Percentiles rank a stretch among this genome's conserved stretches.
Evolutionary conservation across 2,329 filamentous ascomycete genomes (phyloP).

Genomic region (Epicoccum sorghinum): DNA sequence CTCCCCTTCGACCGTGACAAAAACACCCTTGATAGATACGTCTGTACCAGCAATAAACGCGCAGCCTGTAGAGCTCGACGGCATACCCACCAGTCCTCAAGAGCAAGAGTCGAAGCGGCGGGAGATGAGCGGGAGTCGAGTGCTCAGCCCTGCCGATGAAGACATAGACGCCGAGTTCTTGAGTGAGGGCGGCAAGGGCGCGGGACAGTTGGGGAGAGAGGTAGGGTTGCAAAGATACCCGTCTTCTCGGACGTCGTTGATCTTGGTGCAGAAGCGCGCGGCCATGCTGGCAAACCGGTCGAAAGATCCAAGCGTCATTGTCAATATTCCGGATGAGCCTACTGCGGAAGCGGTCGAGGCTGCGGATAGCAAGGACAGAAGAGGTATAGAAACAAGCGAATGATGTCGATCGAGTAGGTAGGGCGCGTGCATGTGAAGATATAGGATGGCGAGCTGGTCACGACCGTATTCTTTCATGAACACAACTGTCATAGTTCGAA

Average conservation of each 20-base stretch:
- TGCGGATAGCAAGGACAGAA: conserved; percentile 31
- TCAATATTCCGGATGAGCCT: conserved; percentile 52
- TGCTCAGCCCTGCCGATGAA: conserved; percentile 32
- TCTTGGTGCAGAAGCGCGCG: conserved; percentile 42
- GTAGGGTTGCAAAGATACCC: conserved; percentile 19
- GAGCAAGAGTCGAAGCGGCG: conserved; percentile 35
- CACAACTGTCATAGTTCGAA: too few relatives aligned
- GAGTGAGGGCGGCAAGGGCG: conserved; percentile 27
- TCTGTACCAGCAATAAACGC: conserved; percentile 51
- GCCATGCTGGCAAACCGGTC: conserved; percentile 46
- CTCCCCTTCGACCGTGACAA: conserved; percentile 25
- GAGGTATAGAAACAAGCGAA: background rate
- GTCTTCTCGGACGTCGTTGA: conserved; percentile 1
- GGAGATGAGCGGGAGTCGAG: conserved; percentile 16
- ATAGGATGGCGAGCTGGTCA: too few relatives aligned
- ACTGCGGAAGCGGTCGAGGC: conserved; percentile 53
- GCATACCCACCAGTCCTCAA: conserved; percentile 30
- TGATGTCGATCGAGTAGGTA: background rate
- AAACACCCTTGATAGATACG: conserved; percentile 46
- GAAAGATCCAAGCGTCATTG: conserved; percentile 53
- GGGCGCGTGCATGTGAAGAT: too few relatives aligned
- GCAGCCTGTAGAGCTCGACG: conserved; percentile 53
- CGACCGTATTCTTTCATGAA: too few relatives aligned
- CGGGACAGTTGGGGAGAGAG: conserved; percentile 28
- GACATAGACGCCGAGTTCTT: conserved; percentile 40